Evolutionary conservation across 78 protist species (phyloP).

Genomic region (Dictyostelium citrinum): DNA sequence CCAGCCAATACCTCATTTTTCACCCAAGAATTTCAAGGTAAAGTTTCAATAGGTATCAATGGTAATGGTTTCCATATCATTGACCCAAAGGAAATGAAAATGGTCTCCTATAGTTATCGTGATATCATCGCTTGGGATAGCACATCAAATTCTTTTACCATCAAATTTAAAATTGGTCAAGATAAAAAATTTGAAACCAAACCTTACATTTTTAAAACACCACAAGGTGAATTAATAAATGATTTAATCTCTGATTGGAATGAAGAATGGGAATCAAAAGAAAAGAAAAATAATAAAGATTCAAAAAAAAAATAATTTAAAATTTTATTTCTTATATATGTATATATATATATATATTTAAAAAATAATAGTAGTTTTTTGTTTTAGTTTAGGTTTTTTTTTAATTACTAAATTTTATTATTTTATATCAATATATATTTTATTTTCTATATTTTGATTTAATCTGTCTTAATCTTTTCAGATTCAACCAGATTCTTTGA

Average conservation of each 20-base stretch:
- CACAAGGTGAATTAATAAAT: conserved; percentile 54
- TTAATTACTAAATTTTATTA: background rate
- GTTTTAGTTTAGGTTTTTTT: too few relatives aligned
- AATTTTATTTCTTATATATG: too few relatives aligned
- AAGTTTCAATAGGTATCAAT: conserved; percentile 56
- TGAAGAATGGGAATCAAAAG: conserved; percentile 24
- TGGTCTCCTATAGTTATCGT: conserved; percentile 44
- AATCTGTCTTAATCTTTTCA: background rate
- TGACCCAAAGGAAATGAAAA: conserved; percentile 75
- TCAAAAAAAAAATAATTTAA: background rate
- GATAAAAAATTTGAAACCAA: background rate
- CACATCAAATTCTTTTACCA: conserved; percentile 3
- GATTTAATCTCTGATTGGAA: conserved; percentile 56
- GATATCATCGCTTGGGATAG: conserved; percentile 69
- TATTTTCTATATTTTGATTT: background rate
- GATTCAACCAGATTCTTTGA: background rate
- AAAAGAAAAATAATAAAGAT: background rate
- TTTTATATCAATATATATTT: background rate
- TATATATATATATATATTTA: too few relatives aligned
- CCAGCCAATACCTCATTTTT: conserved; percentile 50
- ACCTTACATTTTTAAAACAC: conserved; percentile 42
- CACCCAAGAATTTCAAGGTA: conserved; percentile 66
- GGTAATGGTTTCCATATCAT: conserved; percentile 60
- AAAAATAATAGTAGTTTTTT: too few relatives aligned
- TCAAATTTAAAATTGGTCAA: background rate